Percentiles rank a stretch among this genome's conserved stretches.
phyloP scores from a whole-genome alignment of 208 protist species.

The Acanthamoeba royreba region DNA sequence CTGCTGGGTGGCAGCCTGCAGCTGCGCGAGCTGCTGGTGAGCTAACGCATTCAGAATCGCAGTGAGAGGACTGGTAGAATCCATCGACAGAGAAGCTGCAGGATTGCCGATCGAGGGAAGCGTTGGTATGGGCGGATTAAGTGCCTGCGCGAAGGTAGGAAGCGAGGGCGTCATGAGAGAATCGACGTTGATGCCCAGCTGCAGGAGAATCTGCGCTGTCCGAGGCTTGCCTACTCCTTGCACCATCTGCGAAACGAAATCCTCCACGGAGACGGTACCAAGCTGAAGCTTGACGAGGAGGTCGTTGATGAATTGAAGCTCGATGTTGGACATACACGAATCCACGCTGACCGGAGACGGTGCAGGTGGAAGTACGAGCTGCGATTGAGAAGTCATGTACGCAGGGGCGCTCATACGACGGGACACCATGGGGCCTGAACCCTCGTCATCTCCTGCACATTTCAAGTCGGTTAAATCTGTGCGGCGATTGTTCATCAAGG shows the following conservation, averaged over 20 bases:
- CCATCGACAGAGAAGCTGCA: too few species aligned
- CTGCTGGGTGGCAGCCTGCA: background rate
- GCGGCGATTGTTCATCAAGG: too few species aligned
- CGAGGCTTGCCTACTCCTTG: background rate
- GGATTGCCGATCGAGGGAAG: background rate
- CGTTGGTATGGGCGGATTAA: background rate
- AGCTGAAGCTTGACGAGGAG: background rate
- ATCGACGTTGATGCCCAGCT: background rate
- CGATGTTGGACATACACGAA: background rate
- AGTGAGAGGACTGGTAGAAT: background rate
- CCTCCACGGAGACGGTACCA: background rate
- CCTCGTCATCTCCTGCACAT: background rate
- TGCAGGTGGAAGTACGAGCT: background rate
- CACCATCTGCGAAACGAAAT: background rate
- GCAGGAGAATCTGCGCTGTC: background rate
- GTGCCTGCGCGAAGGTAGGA: background rate
- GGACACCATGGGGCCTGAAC: background rate
- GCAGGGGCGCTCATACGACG: background rate
- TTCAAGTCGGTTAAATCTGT: too few species aligned
- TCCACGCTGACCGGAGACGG: background rate
- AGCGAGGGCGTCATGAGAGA: background rate
- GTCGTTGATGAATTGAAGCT: background rate
- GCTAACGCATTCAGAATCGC: background rate
- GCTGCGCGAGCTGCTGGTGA: background rate
- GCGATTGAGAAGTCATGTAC: background rate